Conservation (phyloP, 1,284 basidiomycete genomes). For the Boletus albobrunnescens region DNA sequence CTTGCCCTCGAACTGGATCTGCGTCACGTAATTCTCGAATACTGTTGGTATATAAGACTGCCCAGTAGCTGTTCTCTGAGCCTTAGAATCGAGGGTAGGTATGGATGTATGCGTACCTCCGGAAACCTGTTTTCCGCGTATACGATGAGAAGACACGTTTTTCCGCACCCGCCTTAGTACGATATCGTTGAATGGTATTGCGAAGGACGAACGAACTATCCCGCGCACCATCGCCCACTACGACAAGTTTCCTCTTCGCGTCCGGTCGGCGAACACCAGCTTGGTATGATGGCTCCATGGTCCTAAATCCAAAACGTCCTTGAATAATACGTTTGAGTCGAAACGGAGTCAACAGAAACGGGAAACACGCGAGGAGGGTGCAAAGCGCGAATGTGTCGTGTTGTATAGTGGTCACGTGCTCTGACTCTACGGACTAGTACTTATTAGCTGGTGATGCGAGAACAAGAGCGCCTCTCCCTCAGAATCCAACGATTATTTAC, state of each 20-base stretch:
- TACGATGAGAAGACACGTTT: conserved; percentile 90
- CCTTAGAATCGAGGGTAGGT: conserved; percentile 2
- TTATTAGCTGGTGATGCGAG: background rate
- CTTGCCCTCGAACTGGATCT: conserved; percentile 85
- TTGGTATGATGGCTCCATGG: conserved; percentile 29
- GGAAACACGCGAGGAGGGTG: background rate
- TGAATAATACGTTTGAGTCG: background rate
- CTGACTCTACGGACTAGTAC: background rate
- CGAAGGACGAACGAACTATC: conserved; percentile 34
- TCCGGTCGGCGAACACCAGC: conserved; percentile 56
- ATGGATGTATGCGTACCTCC: conserved; percentile 58
- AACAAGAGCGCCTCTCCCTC: too few species aligned
- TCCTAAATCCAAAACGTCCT: background rate
- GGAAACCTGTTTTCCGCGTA: conserved; percentile 98
- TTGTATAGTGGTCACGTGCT: conserved; percentile 19
- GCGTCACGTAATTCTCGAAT: conserved; percentile 96
- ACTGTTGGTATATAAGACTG: conserved; percentile 97
- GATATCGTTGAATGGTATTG: conserved; percentile 27
- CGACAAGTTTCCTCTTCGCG: conserved; percentile 84
- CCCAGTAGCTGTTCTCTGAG: conserved; percentile 10
- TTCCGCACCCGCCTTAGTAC: conserved; percentile 68
- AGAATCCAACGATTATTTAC: too few species aligned
- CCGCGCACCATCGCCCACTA: conserved; percentile 81
- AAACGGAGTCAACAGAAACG: background rate
- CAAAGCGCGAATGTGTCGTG: background rate